These are phyloP conservation scores for Aspergillus versicolor DNA, from an alignment of 2,329 filamentous ascomycete species.

Conservation along the genomic window DNA sequence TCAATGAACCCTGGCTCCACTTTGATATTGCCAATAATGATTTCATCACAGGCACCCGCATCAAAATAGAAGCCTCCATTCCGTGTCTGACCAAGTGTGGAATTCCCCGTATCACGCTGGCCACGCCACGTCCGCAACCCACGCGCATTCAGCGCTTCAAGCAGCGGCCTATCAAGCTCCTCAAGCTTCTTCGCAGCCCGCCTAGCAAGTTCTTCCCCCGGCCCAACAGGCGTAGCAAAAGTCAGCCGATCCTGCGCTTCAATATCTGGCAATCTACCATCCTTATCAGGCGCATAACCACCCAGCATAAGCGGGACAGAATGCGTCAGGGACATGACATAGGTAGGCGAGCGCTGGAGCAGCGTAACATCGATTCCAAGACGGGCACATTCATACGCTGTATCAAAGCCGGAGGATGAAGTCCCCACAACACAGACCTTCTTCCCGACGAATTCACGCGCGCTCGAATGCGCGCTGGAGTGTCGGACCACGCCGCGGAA, in stretches of 20 bases:
- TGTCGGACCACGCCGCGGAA: slow-evolving; percentile 25
- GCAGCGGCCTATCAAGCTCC: slow-evolving; percentile 22
- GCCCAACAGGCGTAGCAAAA: slow-evolving; percentile 2
- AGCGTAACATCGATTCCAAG: slow-evolving; percentile 29
- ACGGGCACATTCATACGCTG: slow-evolving; percentile 26
- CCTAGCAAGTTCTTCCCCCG: slow-evolving; percentile 17
- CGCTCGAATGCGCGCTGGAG: slow-evolving; percentile 22
- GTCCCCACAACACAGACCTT: slow-evolving; percentile 31
- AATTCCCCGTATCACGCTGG: slow-evolving; percentile 34
- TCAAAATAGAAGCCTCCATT: slow-evolving; percentile 35
- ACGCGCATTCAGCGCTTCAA: slow-evolving; percentile 24
- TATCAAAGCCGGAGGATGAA: slow-evolving; percentile 31
- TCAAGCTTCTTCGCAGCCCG: slow-evolving; percentile 19
- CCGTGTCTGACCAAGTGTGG: slow-evolving; percentile 28
- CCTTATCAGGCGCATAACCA: slow-evolving; percentile 17
- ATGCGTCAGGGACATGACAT: slow-evolving; percentile 28
- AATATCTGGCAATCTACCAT: background rate
- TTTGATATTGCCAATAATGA: slow-evolving; percentile 31
- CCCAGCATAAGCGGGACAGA: slow-evolving; percentile 27
- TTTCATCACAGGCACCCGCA: slow-evolving; percentile 28
- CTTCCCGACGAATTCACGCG: slow-evolving; percentile 28
- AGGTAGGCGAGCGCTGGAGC: slow-evolving; percentile 32
- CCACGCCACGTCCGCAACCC: slow-evolving; percentile 35
- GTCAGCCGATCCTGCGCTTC: background rate
- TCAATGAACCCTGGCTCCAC: slow-evolving; percentile 19